phyloP scores from a whole-genome alignment of 306 rosid genomes.

The Cucurbita moschata region DNA sequence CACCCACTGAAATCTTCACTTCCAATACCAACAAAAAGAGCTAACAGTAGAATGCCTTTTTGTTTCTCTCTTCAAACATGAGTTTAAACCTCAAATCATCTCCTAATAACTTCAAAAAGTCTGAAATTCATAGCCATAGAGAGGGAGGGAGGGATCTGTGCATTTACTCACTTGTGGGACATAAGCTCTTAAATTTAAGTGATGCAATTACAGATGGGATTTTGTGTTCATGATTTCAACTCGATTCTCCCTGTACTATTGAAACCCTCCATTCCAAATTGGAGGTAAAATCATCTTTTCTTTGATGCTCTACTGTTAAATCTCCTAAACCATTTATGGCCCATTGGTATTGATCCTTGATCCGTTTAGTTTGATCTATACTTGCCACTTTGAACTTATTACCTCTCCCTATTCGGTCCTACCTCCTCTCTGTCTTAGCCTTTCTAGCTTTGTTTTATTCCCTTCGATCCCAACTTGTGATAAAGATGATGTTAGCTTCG shows the following conservation, averaged over 20 bases:
- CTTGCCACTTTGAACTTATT: not conserved
- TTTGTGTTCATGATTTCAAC: not conserved
- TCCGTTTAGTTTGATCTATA: not conserved
- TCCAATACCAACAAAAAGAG: not conserved
- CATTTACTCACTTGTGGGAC: not conserved
- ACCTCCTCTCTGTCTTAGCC: too few relatives aligned
- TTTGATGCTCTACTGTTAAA: not conserved
- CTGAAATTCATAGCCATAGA: not conserved
- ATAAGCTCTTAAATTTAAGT: not conserved
- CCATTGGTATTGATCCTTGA: not conserved
- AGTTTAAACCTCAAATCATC: not conserved
- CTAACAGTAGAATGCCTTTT: not conserved
- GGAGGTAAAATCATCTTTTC: not conserved
- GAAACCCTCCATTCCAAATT: not conserved
- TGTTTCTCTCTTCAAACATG: not conserved
- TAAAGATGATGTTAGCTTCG: too few relatives aligned
- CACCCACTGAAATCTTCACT: not conserved
- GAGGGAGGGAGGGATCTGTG: not conserved
- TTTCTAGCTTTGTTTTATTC: too few relatives aligned
- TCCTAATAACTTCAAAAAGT: not conserved
- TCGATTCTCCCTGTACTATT: not conserved
- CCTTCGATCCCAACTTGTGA: too few relatives aligned
- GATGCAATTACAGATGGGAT: not conserved
- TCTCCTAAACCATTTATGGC: not conserved
- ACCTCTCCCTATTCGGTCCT: too few relatives aligned